These are phyloP conservation scores for Globisporangium okanoganense DNA, from an alignment of 352 stramenopile genomes.

Conservation along the genomic window DNA sequence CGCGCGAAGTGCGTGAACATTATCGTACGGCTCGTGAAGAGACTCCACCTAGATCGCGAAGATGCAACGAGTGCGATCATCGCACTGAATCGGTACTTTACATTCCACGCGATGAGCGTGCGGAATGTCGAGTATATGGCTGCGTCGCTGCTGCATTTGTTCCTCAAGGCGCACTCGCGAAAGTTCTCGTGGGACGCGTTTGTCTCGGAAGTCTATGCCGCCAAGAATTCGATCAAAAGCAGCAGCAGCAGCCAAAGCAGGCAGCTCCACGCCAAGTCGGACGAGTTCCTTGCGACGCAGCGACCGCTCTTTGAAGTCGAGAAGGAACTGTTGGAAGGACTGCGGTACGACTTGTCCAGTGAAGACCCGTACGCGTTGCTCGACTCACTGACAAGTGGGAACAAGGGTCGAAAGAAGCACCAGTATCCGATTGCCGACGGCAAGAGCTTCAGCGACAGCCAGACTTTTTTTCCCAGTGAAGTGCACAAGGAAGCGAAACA, in stretches of 20 bases:
- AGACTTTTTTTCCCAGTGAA: slow-evolving; percentile 31
- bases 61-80: slow-evolving; percentile 73
- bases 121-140: slow-evolving; percentile 60
- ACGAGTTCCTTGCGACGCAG: slow-evolving; percentile 48
- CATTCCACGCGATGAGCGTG: slow-evolving; percentile 66
- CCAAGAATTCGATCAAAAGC: slow-evolving; percentile 30
- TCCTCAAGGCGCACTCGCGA: slow-evolving; percentile 67
- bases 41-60: slow-evolving; percentile 57
- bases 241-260: slow-evolving; percentile 17
- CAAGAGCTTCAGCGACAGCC: slow-evolving; percentile 12
- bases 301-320: slow-evolving; percentile 61
- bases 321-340: slow-evolving; percentile 57
- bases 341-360: slow-evolving; percentile 71
- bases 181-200: slow-evolving; percentile 59
- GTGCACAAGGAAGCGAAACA: slow-evolving; percentile 70
- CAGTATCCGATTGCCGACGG: slow-evolving; percentile 4
- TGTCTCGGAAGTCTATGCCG: slow-evolving; percentile 68
- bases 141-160: slow-evolving; percentile 68
- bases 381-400: slow-evolving; percentile 54
- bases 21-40: slow-evolving; percentile 62
- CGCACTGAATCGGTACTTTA: slow-evolving; percentile 76
- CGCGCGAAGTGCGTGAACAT: slow-evolving; percentile 58
- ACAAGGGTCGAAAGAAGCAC: slow-evolving; percentile 36
- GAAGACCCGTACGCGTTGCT: slow-evolving; percentile 68
- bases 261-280: slow-evolving; percentile 25